A percentile compares a stretch with the other conserved stretches of the same genome.
phyloP scores from a whole-genome alignment of 805 yeast species.

The Pichia rugopelliculosa region DNA sequence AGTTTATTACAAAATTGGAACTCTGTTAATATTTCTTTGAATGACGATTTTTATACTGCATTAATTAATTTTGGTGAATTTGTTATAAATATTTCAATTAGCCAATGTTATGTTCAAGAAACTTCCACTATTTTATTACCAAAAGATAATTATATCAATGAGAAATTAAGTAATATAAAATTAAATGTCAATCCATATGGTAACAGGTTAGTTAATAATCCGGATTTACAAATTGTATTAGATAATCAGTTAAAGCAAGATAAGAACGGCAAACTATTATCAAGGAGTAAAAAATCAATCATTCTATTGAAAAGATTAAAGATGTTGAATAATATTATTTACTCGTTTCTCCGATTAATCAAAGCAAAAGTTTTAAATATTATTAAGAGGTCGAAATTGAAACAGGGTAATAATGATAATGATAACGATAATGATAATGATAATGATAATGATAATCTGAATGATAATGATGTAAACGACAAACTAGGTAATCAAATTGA shows the following conservation, averaged over 20 bases:
- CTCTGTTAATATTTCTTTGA: conserved; percentile 33
- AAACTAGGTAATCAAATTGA: neutral
- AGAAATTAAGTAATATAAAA: neutral
- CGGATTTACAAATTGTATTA: conserved; percentile 19
- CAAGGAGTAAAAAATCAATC: neutral
- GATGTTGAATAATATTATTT: conserved; percentile 4
- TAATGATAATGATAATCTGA: neutral
- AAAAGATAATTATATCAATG: conserved; percentile 50
- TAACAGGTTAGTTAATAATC: conserved; percentile 19
- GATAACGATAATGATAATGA: neutral
- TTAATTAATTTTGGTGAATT: conserved; percentile 53
- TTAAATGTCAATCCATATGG: conserved; percentile 20
- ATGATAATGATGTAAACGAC: neutral
- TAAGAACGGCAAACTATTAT: neutral
- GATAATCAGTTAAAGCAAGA: neutral
- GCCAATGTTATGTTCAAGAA: conserved; percentile 58
- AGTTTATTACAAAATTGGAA: conserved; percentile 22
- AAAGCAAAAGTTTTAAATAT: neutral
- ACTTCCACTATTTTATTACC: conserved; percentile 41
- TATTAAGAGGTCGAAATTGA: neutral
- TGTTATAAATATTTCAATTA: conserved; percentile 61
- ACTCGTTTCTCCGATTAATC: neutral
- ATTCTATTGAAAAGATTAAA: neutral
- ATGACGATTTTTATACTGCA: conserved; percentile 63
- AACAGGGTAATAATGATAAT: neutral